phyloP scores from a whole-genome alignment of 345 rosid genomes.

The Citropsis articulata region DNA sequence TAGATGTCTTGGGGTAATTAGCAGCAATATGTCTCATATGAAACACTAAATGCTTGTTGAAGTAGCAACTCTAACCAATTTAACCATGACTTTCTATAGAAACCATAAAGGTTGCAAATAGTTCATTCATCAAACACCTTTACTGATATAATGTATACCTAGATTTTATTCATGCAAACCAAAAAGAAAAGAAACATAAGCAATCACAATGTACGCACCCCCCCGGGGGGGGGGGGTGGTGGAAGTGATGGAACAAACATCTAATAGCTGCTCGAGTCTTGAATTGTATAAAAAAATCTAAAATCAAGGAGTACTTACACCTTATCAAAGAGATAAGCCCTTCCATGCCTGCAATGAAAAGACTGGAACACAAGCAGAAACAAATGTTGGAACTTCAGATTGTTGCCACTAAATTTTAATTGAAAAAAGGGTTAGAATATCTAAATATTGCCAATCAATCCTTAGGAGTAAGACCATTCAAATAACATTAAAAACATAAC shows the following conservation, averaged over 20 bases:
- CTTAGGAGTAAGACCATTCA: not conserved
- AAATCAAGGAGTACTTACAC: constrained; percentile 49
- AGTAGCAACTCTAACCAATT: not conserved
- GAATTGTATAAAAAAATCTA: not conserved
- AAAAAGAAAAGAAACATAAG: not conserved
- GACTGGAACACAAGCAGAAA: constrained; percentile 47
- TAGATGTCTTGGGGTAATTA: not conserved
- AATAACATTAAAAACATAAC: not conserved
- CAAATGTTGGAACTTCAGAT: constrained; percentile 10
- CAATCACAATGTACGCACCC: not conserved
- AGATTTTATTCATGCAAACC: not conserved
- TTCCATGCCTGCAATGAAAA: constrained; percentile 71
- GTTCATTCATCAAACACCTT: not conserved
- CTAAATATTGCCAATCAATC: not conserved
- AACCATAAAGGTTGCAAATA: not conserved
- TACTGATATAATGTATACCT: not conserved
- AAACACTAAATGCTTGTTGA: not conserved
- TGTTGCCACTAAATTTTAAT: not conserved
- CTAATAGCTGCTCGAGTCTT: not conserved
- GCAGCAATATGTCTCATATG: not conserved
- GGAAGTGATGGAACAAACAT: no score
- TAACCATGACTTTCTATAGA: not conserved
- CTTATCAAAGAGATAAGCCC: constrained; percentile 73
- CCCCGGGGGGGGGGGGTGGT: not conserved
- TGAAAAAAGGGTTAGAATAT: not conserved